Evolutionary conservation across 345 rosid species (phyloP).

Genomic region (Brassica juncea): DNA sequence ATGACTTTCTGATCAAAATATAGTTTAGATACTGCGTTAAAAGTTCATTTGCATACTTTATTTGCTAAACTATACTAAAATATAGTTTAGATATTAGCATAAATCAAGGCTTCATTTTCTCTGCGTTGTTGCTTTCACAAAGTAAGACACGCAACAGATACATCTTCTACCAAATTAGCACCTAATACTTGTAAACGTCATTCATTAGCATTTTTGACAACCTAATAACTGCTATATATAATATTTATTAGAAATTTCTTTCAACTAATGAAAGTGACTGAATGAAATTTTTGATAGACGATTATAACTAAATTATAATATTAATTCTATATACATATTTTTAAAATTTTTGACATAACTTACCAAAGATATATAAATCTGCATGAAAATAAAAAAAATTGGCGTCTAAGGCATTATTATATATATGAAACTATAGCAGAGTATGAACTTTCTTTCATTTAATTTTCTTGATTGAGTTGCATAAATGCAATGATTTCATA

Average conservation of each 20-base stretch:
- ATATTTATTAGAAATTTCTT: not conserved
- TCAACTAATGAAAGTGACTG: not conserved
- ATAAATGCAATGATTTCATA: not conserved
- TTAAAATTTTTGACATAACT: no score
- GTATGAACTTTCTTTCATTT: not conserved
- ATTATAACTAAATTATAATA: not conserved
- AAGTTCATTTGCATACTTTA: not conserved
- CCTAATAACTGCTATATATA: not conserved
- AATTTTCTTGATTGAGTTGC: not conserved
- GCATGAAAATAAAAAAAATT: not conserved
- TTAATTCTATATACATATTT: not conserved
- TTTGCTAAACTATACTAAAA: not conserved
- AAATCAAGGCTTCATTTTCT: not conserved
- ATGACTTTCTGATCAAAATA: not conserved
- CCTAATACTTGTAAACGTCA: not conserved
- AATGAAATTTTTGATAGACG: not conserved
- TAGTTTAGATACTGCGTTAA: not conserved
- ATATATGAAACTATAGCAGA: not conserved
- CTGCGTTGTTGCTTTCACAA: conserved; percentile 2
- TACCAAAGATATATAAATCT: not conserved
- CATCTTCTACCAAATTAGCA: not conserved
- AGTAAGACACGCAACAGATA: not conserved
- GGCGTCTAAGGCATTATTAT: not conserved
- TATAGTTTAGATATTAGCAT: not conserved
- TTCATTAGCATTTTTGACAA: not conserved